Conservation (phyloP, 176 grass and related monocot genomes). For the Zoysia japonica region DNA sequence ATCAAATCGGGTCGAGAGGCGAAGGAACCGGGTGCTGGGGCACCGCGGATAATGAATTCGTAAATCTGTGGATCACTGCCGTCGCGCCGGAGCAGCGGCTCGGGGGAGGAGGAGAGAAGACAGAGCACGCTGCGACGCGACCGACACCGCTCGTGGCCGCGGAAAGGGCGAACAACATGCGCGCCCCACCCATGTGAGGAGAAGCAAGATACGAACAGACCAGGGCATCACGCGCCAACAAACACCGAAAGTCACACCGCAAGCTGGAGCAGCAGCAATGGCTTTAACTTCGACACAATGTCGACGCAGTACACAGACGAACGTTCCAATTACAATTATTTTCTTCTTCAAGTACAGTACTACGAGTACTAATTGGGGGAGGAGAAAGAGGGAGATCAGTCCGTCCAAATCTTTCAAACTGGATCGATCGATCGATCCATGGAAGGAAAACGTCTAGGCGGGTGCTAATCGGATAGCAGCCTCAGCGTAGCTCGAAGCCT, state of each 20-base stretch:
- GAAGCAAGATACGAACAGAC: neutral
- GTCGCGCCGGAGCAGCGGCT: neutral
- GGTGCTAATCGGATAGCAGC: conserved; percentile 58
- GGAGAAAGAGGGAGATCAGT: neutral
- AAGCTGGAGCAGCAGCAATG: neutral
- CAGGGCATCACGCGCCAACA: conserved; percentile 1
- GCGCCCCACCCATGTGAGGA: conserved; percentile 44
- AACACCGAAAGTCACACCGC: neutral
- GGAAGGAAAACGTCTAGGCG: conserved; percentile 52
- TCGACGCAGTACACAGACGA: neutral
- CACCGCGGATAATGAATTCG: conserved; percentile 2
- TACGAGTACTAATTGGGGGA: neutral
- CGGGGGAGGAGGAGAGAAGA: too few species aligned
- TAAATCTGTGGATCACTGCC: too few species aligned
- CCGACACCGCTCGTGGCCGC: conserved; percentile 35
- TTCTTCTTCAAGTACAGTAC: conserved; percentile 28
- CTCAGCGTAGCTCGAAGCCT: conserved; percentile 52
- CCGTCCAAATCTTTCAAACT: neutral
- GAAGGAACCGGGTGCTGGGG: neutral
- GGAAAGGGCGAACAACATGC: neutral
- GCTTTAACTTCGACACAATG: conserved; percentile 25
- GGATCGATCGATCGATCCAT: neutral
- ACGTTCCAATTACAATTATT: conserved; percentile 34
- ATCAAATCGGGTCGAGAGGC: neutral
- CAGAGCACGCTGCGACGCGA: neutral